A percentile compares a stretch with the other conserved stretches of the same genome.
Evolutionary conservation across 2,329 filamentous ascomycete genomes (phyloP).

Genomic region (Phialemoniopsis sp.): DNA sequence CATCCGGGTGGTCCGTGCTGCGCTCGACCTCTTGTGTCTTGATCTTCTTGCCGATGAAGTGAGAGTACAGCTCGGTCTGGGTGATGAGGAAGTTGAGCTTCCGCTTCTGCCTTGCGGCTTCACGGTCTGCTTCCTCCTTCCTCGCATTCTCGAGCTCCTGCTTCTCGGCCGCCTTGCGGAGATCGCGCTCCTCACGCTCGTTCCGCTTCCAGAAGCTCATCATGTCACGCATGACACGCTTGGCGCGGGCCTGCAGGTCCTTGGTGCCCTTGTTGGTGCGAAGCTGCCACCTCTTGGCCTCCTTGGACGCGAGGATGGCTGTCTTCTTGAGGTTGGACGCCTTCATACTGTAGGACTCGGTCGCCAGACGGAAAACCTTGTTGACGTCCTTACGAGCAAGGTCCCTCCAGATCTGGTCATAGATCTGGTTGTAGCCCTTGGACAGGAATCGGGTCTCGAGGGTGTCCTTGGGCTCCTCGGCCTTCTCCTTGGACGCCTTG

Average conservation of each 20-base stretch:
- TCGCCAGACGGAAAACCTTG: constrained; percentile 86
- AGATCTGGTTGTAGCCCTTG: constrained; percentile 94
- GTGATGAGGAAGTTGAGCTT: constrained; percentile 99
- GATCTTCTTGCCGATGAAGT: constrained; percentile 99
- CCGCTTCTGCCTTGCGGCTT: constrained; percentile 94
- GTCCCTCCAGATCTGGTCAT: constrained; percentile 96
- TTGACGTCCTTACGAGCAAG: constrained; percentile 89
- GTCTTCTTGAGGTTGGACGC: constrained; percentile 98
- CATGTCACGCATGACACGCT: constrained; percentile 99
- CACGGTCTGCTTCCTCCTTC: constrained; percentile 93
- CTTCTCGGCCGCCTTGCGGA: constrained; percentile 89
- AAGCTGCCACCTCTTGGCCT: constrained; percentile 94
- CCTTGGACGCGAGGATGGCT: constrained; percentile 91
- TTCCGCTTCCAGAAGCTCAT: constrained; percentile 99
- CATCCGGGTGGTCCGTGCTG: constrained; percentile 78
- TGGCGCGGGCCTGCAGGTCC: constrained; percentile 92
- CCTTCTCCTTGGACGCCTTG: constrained; percentile 32
- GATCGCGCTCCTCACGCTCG: constrained; percentile 92
- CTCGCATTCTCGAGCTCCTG: constrained; percentile 96
- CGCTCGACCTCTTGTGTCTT: constrained; percentile 94
- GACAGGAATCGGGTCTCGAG: constrained; percentile 70
- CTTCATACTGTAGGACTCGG: constrained; percentile 79
- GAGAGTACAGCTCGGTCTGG: constrained; percentile 96
- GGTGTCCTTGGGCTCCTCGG: constrained; percentile 44
- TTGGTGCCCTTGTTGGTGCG: constrained; percentile 98